Evolutionary conservation across 2,329 filamentous ascomycete genomes (phyloP), one percentile per base, ranked within the genome.

Genomic region (Arthrinium phaeospermum): DNA sequence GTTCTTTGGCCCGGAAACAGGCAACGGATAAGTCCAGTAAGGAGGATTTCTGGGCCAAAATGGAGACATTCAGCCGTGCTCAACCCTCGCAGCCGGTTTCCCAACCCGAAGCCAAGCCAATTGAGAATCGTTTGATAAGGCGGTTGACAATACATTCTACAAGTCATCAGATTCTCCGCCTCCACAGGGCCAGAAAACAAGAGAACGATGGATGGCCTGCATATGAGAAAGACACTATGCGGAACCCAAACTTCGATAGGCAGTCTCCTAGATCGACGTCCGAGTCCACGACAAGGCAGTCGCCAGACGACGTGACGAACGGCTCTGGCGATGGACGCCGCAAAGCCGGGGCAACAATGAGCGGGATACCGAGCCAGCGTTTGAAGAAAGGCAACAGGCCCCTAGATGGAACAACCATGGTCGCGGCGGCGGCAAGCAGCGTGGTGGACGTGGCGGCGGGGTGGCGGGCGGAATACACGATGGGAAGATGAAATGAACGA

Each of bases 11-110:
- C 16, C 75, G 74, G 64, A 77, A 75, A 53, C 67, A 70, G 69
- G 51, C 71, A 8, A 37, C 73, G 2, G 53, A 67, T 24, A 73
- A 75, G 46, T 27, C 74, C n/a, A 71, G 68, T 30, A 73, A 68
- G 16, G 68, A 71, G 13, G 73, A 75, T 16, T 78, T 78, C 64
- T 78, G 75, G 77, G 68, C 70, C 70, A 22, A 61, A 13, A 51
- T 77, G 47, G 44, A 69, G 16, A 51, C 19, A 22, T 57, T 34
- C 19, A 41, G n/a, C 51, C 68, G 46, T 64, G 57, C 22, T 34
- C 34, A 64, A 19, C 16, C 34, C 3, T 46, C 45, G 16, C 53
- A 37, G 30, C 53, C 57, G 22, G 19, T n/a, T 34, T 22, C 53
- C 14, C 27, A 57, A 34, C 53, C 53, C 27, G 6, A 14, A 41